These are phyloP conservation scores for Trypanosoma mega DNA, from an alignment of 208 protist species.

Conservation along the genomic window DNA sequence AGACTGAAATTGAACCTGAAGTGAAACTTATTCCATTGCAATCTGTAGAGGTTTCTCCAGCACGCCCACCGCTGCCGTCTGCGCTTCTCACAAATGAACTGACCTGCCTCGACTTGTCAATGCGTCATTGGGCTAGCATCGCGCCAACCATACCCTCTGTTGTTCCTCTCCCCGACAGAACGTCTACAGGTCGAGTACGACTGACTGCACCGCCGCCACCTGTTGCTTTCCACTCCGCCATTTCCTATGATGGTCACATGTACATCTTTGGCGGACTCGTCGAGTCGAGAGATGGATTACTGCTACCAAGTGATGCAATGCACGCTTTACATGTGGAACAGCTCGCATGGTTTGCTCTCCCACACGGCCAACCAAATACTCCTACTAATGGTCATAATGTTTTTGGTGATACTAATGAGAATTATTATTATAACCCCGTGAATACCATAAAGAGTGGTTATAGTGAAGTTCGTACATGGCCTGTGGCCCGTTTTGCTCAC, in stretches of 20 bases:
- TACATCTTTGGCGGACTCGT: slow-evolving; percentile 55
- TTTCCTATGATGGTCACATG: slow-evolving; percentile 34
- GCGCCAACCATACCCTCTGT: background rate
- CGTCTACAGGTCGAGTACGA: no score
- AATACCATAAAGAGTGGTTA: no score
- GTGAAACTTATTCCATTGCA: no score
- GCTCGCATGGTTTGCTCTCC: slow-evolving; percentile 31
- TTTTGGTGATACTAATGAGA: background rate
- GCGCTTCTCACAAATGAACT: slow-evolving; percentile 6
- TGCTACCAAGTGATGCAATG: slow-evolving; percentile 34
- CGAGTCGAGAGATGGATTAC: background rate
- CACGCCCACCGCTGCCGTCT: no score
- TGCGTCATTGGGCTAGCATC: slow-evolving; percentile 20
- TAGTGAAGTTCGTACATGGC: slow-evolving; percentile 29
- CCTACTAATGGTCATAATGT: background rate
- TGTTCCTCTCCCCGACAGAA: slow-evolving; percentile 8
- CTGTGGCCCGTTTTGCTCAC: slow-evolving; percentile 56
- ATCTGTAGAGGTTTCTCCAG: no score
- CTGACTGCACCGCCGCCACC: slow-evolving; percentile 24
- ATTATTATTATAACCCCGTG: slow-evolving; percentile 6
- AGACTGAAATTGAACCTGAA: no score
- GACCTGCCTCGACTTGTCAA: slow-evolving; percentile 12
- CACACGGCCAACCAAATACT: no score
- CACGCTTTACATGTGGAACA: slow-evolving; percentile 39
- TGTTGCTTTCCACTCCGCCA: slow-evolving; percentile 51